Base-by-base conservation (phyloP, 169 alveolate species). In the Plasmodium gonderi region DNA sequence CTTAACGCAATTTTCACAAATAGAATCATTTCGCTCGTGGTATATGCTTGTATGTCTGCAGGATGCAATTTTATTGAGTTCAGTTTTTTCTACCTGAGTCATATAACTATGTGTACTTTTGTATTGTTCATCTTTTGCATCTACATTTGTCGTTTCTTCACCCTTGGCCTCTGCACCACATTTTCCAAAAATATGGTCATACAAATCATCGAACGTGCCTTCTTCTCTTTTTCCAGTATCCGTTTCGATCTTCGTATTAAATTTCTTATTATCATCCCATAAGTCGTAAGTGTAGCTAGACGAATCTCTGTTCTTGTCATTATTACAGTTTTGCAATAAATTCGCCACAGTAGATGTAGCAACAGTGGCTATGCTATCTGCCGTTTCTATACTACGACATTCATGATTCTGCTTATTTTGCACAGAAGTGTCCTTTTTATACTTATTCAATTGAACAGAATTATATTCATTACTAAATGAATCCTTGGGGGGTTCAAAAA, bases 1-100 rank as follows among this genome's bases (percentile, higher is more conserved):
- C 23, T 75, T 54, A 7, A 65, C 1, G 17, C 94, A 89, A 31
- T 60, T 69, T 42, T 17, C n/a, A 11, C 94, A 89, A 3, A 31
- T 23, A 6, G 17, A 26, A 38, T 89, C 75, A 14, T 20, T 33
- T 1, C 76, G 75, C 29, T 82, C 91, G 7, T 69, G 29, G 38
- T 68, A 42, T 1, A 69, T 12, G 31, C 60, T 72, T 1, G 74
- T 45, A 1, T 54, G 36, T 60, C 17, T 44, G 7, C n/a, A n/a
- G n/a, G n/a, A n/a, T n/a, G n/a, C n/a, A n/a, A n/a, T n/a, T n/a
- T n/a, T n/a, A n/a, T n/a, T n/a, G n/a, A 54, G 51, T 42, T 31
- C 51, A 12, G 51, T 33, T 5, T 2, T 6, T 17, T 44, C 64
- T 33, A 40, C 8, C 23, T 47, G 51, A 8, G 9, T 45, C 1